Conservation (phyloP, 2,329 filamentous ascomycete species). For the Colletotrichum spaethianum region DNA sequence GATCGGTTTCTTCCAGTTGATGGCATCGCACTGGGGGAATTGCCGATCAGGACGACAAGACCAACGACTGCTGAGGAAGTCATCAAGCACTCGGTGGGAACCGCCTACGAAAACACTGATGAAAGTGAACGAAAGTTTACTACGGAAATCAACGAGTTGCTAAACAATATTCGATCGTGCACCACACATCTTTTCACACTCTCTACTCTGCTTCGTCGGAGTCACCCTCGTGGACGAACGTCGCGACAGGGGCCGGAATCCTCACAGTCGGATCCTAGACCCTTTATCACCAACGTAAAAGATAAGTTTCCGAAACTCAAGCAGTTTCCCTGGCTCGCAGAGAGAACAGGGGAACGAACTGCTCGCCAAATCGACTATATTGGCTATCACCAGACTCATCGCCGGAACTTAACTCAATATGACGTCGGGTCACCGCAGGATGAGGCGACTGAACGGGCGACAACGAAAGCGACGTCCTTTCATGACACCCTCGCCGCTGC, state of each 20-base stretch:
- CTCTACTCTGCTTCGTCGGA: slow-evolving; percentile 10
- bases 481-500: not conserved
- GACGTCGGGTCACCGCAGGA: not conserved
- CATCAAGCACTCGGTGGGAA: not conserved
- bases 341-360: not conserved
- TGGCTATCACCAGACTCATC: slow-evolving; percentile 14
- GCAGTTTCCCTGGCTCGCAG: slow-evolving; percentile 6
- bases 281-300: not conserved
- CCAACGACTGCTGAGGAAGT: not conserved
- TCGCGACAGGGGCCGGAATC: not conserved
- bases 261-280: not conserved
- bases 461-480: slow-evolving; percentile 19
- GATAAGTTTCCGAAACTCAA: slow-evolving; percentile 27
- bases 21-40: not conserved
- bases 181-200: slow-evolving; percentile 18
- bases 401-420: not conserved
- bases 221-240: slow-evolving; percentile 4
- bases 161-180: slow-evolving; percentile 13
- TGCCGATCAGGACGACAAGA: slow-evolving; percentile 6
- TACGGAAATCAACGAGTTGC: slow-evolving; percentile 14
- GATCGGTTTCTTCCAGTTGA: not conserved
- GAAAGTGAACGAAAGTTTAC: not conserved
- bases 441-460: not conserved
- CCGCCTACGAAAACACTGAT: not conserved
- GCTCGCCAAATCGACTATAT: slow-evolving; percentile 11